Evolutionary conservation across 345 rosid genomes (phyloP), one percentile per base, ranked within the genome.

Genomic region (Jatropha curcas): DNA sequence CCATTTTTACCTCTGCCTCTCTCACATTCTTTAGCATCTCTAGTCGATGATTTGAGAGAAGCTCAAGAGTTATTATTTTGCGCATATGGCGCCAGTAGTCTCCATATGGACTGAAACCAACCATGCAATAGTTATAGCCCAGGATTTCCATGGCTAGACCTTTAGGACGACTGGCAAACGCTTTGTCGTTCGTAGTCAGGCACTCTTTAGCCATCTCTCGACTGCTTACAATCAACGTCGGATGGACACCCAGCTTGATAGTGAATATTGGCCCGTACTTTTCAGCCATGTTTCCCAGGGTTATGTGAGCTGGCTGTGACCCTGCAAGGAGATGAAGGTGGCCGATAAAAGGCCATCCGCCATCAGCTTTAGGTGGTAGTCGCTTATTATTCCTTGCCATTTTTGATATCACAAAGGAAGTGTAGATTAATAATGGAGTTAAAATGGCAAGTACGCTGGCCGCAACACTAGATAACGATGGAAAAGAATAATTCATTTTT

Each of bases 11-110:
- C 60, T 71, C 74, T 0, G 28, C n/a, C 22, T 43, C 70, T 1
- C 73, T 37, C 12, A 74, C 77, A 22, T 35, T 48, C 34, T 65
- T 73, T 4, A 78, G 55, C 37, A 37, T 55, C 46, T 73, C 68
- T 1, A 78, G 60, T 62, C 71, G 50, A 16, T 35, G 68, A 35
- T 27, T 70, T 1, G 75, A 78, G 16, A 78, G 74, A 59, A 78
- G 48, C 43, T 69, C 66, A 5, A 66, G 53, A 5, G 65, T 60
- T 10, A 72, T 45, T 27, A 60, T 79, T 59, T 74, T 79, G 20
- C 82, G 68, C 31, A 74, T 39, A 14, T 58, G 20, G 4, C 72
- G 82, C 82, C 78, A 79, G 24, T 73, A 73, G 19, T 60, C 28
- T 14, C 67, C 60, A 22, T 57, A 73, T 0, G 71, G 46, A 2